phyloP scores from a whole-genome alignment of 106 monocot genomes.

The Chionographis japonica region DNA sequence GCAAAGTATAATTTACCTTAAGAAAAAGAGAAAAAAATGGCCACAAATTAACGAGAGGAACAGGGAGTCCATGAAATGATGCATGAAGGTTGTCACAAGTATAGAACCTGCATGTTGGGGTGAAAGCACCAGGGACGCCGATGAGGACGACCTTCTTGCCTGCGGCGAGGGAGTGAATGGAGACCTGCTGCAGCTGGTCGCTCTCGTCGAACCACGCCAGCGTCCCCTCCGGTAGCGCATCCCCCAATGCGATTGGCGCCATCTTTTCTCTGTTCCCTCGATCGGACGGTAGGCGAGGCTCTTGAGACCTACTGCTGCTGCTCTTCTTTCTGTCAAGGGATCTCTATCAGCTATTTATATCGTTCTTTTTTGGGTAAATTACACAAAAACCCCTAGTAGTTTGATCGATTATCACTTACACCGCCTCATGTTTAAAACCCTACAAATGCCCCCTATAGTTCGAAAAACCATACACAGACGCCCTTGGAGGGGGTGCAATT shows the following conservation, averaged over 20 bases:
- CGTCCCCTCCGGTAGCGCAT: constrained; percentile 68
- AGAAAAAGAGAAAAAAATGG: background rate
- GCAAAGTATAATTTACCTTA: no score
- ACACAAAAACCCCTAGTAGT: no score
- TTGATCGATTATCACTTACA: no score
- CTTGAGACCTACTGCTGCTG: no score
- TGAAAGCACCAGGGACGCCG: constrained; percentile 96
- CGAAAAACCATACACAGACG: no score
- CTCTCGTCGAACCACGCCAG: constrained; percentile 80
- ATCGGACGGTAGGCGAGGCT: background rate
- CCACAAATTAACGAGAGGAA: background rate
- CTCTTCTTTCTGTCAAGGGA: no score
- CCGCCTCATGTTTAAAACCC: no score
- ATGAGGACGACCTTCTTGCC: constrained; percentile 93
- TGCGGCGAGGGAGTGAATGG: constrained; percentile 69
- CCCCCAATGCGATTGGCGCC: constrained; percentile 87
- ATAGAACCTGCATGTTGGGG: constrained; percentile 86
- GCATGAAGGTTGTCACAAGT: background rate
- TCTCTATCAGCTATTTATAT: no score
- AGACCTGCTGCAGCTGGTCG: constrained; percentile 61
- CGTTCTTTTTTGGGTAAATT: no score
- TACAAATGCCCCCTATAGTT: no score
- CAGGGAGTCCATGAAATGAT: background rate
- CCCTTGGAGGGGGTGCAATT: no score
- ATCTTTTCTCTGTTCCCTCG: constrained; percentile 5